Evolutionary conservation across 768 basidiomycete genomes (phyloP).

Genomic region (Tephrocybe rancida): DNA sequence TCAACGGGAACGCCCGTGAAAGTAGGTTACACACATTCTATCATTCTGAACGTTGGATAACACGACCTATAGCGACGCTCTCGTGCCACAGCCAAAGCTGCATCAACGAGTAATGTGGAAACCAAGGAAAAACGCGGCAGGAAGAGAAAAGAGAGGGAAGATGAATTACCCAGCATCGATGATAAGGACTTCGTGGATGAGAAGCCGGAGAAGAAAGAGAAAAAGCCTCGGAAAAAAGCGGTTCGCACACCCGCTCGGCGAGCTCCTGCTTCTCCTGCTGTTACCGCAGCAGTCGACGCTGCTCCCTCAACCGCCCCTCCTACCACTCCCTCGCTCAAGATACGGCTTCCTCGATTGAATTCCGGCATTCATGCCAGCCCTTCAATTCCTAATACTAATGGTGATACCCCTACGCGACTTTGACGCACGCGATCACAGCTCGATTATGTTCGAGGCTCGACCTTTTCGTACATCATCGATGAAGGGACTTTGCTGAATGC

Average conservation of each 20-base stretch:
- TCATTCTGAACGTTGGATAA: background rate
- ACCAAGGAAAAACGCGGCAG: constrained; percentile 39
- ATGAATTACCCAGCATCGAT: constrained; percentile 24
- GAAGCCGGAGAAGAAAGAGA: constrained; percentile 26
- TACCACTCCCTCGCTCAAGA: constrained; percentile 53
- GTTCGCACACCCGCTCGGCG: constrained; percentile 33
- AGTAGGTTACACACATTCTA: constrained; percentile 5
- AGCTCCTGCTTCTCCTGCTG: constrained; percentile 12
- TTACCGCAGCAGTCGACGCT: constrained; percentile 20
- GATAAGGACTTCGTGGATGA: constrained; percentile 24
- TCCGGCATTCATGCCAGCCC: constrained; percentile 21
- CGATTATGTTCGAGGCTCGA: background rate
- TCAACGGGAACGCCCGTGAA: constrained; percentile 15
- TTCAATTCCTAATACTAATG: constrained; percentile 22
- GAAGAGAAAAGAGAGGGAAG: constrained; percentile 48
- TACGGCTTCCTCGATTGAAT: constrained; percentile 53
- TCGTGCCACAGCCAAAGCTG: constrained; percentile 30
- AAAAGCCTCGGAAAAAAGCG: constrained; percentile 27
- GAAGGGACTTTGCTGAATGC: background rate
- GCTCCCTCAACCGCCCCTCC: constrained; percentile 29
- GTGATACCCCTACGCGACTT: constrained; percentile 27
- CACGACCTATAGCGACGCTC: constrained; percentile 17
- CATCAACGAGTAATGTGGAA: constrained; percentile 23
- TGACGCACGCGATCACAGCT: constrained; percentile 7
- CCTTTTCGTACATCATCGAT: background rate